Conservation (phyloP, 768 basidiomycete species). For the Phlebiopsis flavidoalba region DNA sequence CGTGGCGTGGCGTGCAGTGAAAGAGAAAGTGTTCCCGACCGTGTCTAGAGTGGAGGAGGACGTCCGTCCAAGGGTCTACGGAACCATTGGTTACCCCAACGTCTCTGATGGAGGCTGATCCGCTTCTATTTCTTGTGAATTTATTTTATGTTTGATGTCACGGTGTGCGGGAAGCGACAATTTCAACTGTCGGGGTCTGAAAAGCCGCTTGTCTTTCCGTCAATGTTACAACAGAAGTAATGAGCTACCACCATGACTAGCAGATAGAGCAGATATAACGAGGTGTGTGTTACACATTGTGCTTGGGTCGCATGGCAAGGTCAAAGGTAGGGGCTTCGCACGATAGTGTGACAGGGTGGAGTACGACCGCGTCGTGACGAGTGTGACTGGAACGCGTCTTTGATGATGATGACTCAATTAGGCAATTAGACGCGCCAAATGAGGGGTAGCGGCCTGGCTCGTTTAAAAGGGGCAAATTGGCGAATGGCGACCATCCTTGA, state of each 20-base stretch:
- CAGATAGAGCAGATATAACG: neutral
- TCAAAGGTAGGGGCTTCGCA: neutral
- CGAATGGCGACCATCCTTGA: neutral
- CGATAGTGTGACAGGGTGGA: neutral
- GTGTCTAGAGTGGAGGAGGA: conserved; percentile 51
- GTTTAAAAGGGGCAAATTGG: neutral
- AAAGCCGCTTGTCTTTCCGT: no score
- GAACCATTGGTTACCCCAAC: conserved; percentile 65
- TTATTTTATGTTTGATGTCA: neutral
- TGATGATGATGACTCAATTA: neutral
- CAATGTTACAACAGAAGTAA: no score
- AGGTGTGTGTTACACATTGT: neutral
- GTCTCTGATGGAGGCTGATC: conserved; percentile 31
- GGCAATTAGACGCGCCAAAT: neutral
- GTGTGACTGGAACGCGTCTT: neutral
- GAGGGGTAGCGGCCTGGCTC: neutral
- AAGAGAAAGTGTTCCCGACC: conserved; percentile 15
- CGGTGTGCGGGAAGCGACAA: neutral
- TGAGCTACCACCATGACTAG: neutral
- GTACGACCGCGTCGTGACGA: neutral
- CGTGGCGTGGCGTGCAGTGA: neutral
- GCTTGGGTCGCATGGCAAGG: neutral
- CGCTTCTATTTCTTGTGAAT: neutral
- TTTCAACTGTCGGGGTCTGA: neutral
- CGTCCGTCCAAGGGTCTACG: conserved; percentile 51